Base-by-base conservation (phyloP, 2,329 filamentous ascomycete genomes). In the Colletotrichum sidae region DNA sequence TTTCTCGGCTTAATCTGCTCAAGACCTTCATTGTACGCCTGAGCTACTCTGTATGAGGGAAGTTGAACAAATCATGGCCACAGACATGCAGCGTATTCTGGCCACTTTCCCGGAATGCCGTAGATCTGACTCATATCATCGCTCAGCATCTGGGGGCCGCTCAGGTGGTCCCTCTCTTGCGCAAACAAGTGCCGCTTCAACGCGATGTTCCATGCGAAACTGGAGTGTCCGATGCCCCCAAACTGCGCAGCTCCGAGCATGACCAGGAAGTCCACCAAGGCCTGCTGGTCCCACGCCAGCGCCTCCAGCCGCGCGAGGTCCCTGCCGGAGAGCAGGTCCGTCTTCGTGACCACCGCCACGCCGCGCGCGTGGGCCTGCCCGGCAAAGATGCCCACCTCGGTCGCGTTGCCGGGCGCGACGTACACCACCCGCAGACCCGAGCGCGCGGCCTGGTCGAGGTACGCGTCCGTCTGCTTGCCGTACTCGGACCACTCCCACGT, bases 201-300 rank as follows among this genome's bases (percentile, higher is more conserved):
- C 6, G 74, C 74, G 12, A 77, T 68, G 38, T 70, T 75, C 75
- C 75, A 77, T 6, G 74, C 71, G 47, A 76, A 76, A 50, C 74
- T 76, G 2, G 73, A 75, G 55, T 71, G 69, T 5, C 72, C 74
- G 1, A 76, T 72, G n/a, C 75, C 75, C 68, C 75, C 73, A 41
- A 77, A 77, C 1, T 70, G 70, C 50, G 72, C 73, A 39, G 74
- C 70, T 44, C 72, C 72, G 68, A 75, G 71, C 72, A 77, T 71
- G 44, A 76, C 69, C 44, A 75, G 44, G 6, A 76, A 76, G 59
- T 76, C 75, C 12, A 76, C 70, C 59, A 76, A 65, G 6, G 69
- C 74, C 64, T 75, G 73, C 68, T 77, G 74, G 47, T 76, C 75
- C 55, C 74, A 74, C 1, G 71, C 70, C 37, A 77, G 44, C n/a